These are phyloP conservation scores for Suhomyces choctaworum DNA, from an alignment of 1,139 yeast species.

Conservation along the genomic window DNA sequence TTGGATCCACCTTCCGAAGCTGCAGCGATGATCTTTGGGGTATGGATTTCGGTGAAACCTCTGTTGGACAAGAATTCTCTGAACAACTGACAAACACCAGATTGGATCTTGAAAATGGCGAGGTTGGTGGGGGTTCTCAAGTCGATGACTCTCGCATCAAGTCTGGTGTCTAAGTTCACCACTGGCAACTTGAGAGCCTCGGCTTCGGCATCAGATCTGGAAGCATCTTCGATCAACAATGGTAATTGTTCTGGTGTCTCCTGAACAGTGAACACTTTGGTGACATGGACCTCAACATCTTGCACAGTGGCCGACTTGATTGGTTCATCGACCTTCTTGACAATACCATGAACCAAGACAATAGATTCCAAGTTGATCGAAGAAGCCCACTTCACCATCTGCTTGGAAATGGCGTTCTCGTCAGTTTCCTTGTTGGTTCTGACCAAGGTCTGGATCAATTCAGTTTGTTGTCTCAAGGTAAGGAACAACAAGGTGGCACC, in stretches of 20 bases:
- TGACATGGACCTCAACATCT: slow-evolving; percentile 80
- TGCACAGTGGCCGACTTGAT: slow-evolving; percentile 90
- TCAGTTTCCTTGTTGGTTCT: slow-evolving; percentile 60
- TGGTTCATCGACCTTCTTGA: slow-evolving; percentile 80
- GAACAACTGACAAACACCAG: slow-evolving; percentile 85
- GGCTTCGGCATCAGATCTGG: slow-evolving; percentile 93
- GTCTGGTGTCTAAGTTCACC: slow-evolving; percentile 93
- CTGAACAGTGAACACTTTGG: slow-evolving; percentile 71
- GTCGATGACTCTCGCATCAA: slow-evolving; percentile 93
- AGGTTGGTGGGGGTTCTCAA: slow-evolving; percentile 96
- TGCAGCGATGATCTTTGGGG: slow-evolving; percentile 93
- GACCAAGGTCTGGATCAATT: slow-evolving; percentile 79
- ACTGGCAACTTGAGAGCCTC: slow-evolving; percentile 89
- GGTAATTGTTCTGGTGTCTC: slow-evolving; percentile 95
- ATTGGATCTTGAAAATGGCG: slow-evolving; percentile 91
- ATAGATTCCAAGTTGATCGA: slow-evolving; percentile 84
- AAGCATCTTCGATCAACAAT: slow-evolving; percentile 91
- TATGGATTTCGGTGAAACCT: slow-evolving; percentile 86
- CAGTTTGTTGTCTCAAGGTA: slow-evolving; percentile 86
- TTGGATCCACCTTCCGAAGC: slow-evolving; percentile 98
- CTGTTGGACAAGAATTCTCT: slow-evolving; percentile 75
- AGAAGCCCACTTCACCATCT: slow-evolving; percentile 96
- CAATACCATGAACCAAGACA: slow-evolving; percentile 85
- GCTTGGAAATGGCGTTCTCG: slow-evolving; percentile 74
- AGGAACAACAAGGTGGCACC: slow-evolving; percentile 93